These are phyloP conservation scores for Solanum lignicaule DNA, from an alignment of 257 asterid genomes.

Conservation along the genomic window DNA sequence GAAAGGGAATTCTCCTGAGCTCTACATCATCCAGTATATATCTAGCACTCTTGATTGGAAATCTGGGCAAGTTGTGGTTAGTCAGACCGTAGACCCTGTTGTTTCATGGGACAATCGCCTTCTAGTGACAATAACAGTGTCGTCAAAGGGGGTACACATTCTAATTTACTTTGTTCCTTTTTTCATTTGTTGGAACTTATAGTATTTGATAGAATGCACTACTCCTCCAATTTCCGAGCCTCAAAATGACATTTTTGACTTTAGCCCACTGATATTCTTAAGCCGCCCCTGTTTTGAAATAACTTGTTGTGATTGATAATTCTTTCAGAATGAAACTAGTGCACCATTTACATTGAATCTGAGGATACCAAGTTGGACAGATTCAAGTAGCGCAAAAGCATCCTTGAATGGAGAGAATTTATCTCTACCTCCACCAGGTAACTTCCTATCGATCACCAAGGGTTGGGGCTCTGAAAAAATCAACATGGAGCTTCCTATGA, in stretches of 20 bases:
- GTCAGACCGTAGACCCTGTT: constrained; percentile 36
- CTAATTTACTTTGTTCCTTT: not conserved
- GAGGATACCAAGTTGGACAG: constrained; percentile 64
- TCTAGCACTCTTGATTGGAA: constrained; percentile 65
- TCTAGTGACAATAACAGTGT: constrained; percentile 28
- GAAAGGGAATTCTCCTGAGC: constrained; percentile 38
- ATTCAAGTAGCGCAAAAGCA: constrained; percentile 34
- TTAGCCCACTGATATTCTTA: not conserved
- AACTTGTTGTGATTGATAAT: not conserved
- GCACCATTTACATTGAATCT: constrained; percentile 37
- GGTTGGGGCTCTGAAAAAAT: constrained; percentile 61
- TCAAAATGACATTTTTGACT: not conserved
- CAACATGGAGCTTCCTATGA: constrained; percentile 50
- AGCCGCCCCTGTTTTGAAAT: not conserved
- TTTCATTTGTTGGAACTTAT: not conserved
- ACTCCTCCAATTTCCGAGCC: not conserved
- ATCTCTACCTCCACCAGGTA: constrained; percentile 43
- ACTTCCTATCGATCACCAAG: constrained; percentile 35
- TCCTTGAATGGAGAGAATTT: constrained; percentile 29
- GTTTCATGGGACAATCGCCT: constrained; percentile 63
- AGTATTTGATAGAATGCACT: not conserved
- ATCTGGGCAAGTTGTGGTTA: constrained; percentile 28
- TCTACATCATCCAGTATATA: constrained; percentile 73
- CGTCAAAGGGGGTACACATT: constrained; percentile 23
- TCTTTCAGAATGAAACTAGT: constrained; percentile 22